Evolutionary conservation across 441 rosid species (phyloP), one percentile per base, ranked within the genome.

Genomic region (Arabidopsis lyrata): DNA sequence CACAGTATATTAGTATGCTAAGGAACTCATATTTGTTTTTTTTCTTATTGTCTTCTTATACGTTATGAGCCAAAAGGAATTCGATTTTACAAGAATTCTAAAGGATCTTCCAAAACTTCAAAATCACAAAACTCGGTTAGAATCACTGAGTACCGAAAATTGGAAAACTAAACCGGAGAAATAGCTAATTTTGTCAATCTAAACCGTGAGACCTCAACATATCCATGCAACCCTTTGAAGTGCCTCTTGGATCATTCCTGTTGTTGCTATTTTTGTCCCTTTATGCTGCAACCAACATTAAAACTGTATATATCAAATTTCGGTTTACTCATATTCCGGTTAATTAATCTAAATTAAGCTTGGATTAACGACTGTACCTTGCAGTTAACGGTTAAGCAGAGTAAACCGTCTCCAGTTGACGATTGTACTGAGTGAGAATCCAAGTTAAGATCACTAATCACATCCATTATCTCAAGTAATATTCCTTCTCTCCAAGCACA

Each of bases 401-500:
- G 86, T 66, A 88, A 75, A 58, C 95, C 97, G 13, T 86, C 90
- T 0, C 53, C 78, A 32, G 85, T 84, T 8, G 95, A 86, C 4
- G 98, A 91, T 44, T 87, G 92, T 55, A 95, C 89, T 5, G 94
- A 86, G 74, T 85, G 86, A 63, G 89, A 91, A 82, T 95, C 97
- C 74, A 95, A 70, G 65, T 80, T 80, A 66, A 91, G 88, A 78
- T 74, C 81, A 80, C 86, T 85, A 29, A 81, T 73, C 15, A 77
- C 88, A 69, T 84, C 93, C 86, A 95, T 84, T 56, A 91, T 83
- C 85, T 91, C 92, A 1, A 93, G 87, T 81, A 95, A 78, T 49
- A 91, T 63, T 32, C 98, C 95, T 68, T 95, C 98, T 77, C 86
- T 86, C 95, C 90, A 95, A 18, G 81, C 77, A 77, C 98, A 90